These are phyloP conservation scores for Penicillium sp. DNA, from an alignment of 2,329 filamentous ascomycete species.

Conservation along the genomic window DNA sequence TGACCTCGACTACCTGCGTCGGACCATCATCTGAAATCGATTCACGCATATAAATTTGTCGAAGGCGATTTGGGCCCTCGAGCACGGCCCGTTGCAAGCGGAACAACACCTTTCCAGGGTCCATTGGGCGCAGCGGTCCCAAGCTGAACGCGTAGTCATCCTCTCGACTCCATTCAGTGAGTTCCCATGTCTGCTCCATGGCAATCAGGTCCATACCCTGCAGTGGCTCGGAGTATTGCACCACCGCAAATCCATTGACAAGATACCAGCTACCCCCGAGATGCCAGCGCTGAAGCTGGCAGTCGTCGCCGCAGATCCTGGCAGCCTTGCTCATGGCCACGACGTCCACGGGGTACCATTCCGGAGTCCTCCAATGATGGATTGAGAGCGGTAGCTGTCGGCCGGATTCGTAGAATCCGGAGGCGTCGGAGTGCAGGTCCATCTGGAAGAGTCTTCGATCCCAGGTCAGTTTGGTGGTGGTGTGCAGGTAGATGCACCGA, in stretches of 20 bases:
- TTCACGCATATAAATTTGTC: slow-evolving; percentile 52
- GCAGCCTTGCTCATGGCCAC: slow-evolving; percentile 47
- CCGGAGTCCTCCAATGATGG: slow-evolving; percentile 55
- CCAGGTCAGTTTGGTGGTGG: slow-evolving; percentile 50
- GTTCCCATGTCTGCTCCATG: slow-evolving; percentile 54
- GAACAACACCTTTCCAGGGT: slow-evolving; percentile 51
- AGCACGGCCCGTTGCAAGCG: slow-evolving; percentile 44
- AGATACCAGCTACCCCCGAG: slow-evolving; percentile 43
- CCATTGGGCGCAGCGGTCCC: slow-evolving; percentile 44
- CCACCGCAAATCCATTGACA: slow-evolving; percentile 56
- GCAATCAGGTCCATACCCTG: slow-evolving; percentile 38
- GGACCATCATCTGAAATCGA: slow-evolving; percentile 7
- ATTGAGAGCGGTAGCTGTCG: slow-evolving; percentile 48
- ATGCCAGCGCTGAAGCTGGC: slow-evolving; percentile 53
- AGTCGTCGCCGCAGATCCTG: slow-evolving; percentile 50
- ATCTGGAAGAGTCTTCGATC: slow-evolving; percentile 54
- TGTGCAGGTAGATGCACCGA: slow-evolving; percentile 54
- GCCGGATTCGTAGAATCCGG: slow-evolving; percentile 58
- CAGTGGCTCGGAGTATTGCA: slow-evolving; percentile 45
- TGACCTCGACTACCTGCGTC: slow-evolving; percentile 24
- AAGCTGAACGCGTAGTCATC: slow-evolving; percentile 50
- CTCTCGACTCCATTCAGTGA: slow-evolving; percentile 38
- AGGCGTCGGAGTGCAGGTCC: slow-evolving; percentile 51
- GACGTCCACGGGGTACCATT: slow-evolving; percentile 48
- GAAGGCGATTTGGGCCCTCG: slow-evolving; percentile 41